These are phyloP conservation scores for Sclerotinia trifoliorum DNA, from an alignment of 2,329 filamentous ascomycete genomes.

Conservation along the genomic window DNA sequence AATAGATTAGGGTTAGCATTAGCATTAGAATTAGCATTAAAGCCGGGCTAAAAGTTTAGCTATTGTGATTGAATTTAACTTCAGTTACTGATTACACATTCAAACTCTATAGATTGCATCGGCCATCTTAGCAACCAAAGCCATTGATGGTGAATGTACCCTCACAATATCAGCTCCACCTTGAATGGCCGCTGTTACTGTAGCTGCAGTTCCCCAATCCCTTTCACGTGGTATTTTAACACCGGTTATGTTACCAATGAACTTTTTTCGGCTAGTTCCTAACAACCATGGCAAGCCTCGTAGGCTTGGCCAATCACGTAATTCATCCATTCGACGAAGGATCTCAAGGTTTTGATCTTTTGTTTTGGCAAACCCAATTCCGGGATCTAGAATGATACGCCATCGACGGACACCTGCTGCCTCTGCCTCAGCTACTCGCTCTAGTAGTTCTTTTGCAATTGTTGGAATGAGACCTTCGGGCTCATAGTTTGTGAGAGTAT, in stretches of 20 bases:
- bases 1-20: not conserved
- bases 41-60: not conserved
- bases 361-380: slow-evolving; percentile 90
- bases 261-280: slow-evolving; percentile 84
- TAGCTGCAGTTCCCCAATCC: slow-evolving; percentile 82
- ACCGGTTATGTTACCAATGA: slow-evolving; percentile 80
- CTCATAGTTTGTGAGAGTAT: slow-evolving; percentile 51
- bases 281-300: slow-evolving; percentile 81
- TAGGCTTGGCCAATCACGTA: slow-evolving; percentile 64
- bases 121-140: slow-evolving; percentile 76
- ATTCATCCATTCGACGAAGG: slow-evolving; percentile 62
- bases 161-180: slow-evolving; percentile 89
- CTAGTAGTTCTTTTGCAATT: slow-evolving; percentile 56
- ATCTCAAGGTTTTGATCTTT: slow-evolving; percentile 78
- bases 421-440: slow-evolving; percentile 70
- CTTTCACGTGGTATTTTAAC: slow-evolving; percentile 68
- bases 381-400: slow-evolving; percentile 93
- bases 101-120: slow-evolving; percentile 81
- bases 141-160: slow-evolving; percentile 87
- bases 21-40: not conserved
- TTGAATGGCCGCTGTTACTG: slow-evolving; percentile 79
- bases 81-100: not conserved
- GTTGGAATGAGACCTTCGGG: slow-evolving; percentile 54
- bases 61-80: too few species aligned
- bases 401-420: slow-evolving; percentile 81